These are phyloP conservation scores for Umbelopsis ramanniana DNA, from an alignment of 192 early-diverging fungal species.

Conservation along the genomic window DNA sequence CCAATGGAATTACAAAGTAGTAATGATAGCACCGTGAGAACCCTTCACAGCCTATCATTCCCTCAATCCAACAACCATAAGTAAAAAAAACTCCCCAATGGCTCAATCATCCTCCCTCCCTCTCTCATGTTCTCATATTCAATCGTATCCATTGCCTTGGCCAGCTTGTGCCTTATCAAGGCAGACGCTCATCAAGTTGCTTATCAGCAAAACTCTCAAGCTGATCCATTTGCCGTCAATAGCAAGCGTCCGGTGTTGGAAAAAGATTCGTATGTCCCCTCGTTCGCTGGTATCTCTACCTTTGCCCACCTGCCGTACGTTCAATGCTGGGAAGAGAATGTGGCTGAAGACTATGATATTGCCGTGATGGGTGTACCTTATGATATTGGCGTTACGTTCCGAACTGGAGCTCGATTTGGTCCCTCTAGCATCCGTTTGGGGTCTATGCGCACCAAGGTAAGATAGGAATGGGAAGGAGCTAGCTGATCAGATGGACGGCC, in stretches of 20 bases:
- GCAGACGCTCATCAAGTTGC: slow-evolving; percentile 1
- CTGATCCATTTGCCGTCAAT: slow-evolving; percentile 14
- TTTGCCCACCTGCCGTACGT: slow-evolving; percentile 42
- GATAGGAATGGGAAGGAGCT: background rate
- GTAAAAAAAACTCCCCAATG: background rate
- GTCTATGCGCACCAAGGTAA: slow-evolving; percentile 41
- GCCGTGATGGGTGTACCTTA: slow-evolving; percentile 40
- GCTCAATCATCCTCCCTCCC: too few relatives aligned
- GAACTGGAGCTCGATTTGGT: slow-evolving; percentile 43
- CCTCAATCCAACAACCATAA: background rate
- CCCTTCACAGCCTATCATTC: too few relatives aligned
- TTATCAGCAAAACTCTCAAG: slow-evolving; percentile 5
- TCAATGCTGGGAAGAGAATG: slow-evolving; percentile 35
- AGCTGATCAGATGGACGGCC: too few relatives aligned
- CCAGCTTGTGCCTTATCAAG: background rate
- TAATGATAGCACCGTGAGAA: too few relatives aligned
- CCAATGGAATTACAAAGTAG: too few relatives aligned
- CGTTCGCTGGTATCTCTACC: slow-evolving; percentile 39
- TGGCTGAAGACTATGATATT: slow-evolving; percentile 39
- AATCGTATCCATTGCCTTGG: background rate
- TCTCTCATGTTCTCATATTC: background rate
- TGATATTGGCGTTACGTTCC: slow-evolving; percentile 43
- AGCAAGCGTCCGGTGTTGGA: slow-evolving; percentile 26
- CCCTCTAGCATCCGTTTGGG: slow-evolving; percentile 38
- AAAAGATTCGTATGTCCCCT: slow-evolving; percentile 30